phyloP scores from a whole-genome alignment of 2,329 filamentous ascomycete genomes.

The Talaromyces verruculosus region DNA sequence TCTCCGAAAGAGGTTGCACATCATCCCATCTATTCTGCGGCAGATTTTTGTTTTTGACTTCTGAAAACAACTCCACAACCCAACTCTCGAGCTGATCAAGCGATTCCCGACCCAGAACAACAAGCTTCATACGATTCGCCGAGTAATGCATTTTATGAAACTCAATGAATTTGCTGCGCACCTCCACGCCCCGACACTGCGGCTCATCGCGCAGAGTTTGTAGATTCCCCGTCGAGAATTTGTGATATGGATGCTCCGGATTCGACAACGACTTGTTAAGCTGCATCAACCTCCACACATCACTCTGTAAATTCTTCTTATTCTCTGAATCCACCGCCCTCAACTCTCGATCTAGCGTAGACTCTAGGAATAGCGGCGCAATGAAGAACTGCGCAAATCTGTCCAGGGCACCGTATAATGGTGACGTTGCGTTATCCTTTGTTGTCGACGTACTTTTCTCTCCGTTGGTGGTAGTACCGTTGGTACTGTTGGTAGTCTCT shows the following conservation, averaged over 20 bases:
- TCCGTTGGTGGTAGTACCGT: slow-evolving; percentile 23
- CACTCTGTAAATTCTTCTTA: slow-evolving; percentile 94
- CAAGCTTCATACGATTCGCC: slow-evolving; percentile 89
- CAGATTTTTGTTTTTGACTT: slow-evolving; percentile 78
- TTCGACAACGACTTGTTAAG: slow-evolving; percentile 87
- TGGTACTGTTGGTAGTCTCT: slow-evolving; percentile 28
- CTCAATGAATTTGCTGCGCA: slow-evolving; percentile 86
- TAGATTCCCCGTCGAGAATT: slow-evolving; percentile 88
- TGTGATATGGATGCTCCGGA: slow-evolving; percentile 80
- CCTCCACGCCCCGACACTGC: slow-evolving; percentile 74
- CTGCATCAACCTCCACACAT: slow-evolving; percentile 83
- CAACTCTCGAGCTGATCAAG: slow-evolving; percentile 80
- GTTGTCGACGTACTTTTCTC: slow-evolving; percentile 22
- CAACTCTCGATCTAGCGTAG: slow-evolving; percentile 81
- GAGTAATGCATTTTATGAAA: slow-evolving; percentile 90
- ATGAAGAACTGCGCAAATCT: slow-evolving; percentile 95
- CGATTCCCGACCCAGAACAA: slow-evolving; percentile 76
- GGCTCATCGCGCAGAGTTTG: slow-evolving; percentile 82
- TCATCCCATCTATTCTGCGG: slow-evolving; percentile 66
- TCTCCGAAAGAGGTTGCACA: slow-evolving; percentile 58
- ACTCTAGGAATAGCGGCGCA: slow-evolving; percentile 78
- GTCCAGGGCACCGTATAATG: slow-evolving; percentile 78
- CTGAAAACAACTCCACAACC: slow-evolving; percentile 80
- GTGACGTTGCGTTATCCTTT: slow-evolving; percentile 42
- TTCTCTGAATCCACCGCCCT: slow-evolving; percentile 92